Conservation (phyloP, 2,329 filamentous ascomycete genomes). For the Ilyonectria sp. region DNA sequence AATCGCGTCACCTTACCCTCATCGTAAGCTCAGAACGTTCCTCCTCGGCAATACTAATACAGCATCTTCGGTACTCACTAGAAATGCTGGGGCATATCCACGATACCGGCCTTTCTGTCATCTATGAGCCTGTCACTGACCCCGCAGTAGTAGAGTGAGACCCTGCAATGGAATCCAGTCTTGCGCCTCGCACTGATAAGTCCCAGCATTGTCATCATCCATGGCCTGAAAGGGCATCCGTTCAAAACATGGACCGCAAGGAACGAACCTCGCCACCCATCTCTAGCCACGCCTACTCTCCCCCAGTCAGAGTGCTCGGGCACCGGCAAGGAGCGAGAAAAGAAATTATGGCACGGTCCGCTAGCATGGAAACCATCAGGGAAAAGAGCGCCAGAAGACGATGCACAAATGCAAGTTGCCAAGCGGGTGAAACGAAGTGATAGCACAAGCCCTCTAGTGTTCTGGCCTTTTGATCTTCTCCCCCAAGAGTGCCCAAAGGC, state of each 20-base stretch:
- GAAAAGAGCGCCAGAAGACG: not conserved
- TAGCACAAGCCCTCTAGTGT: not conserved
- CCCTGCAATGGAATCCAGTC: not conserved
- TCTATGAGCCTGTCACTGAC: not conserved
- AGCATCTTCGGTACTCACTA: too few species aligned
- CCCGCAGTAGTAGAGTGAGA: not conserved
- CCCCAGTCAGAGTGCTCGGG: not conserved
- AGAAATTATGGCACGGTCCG: too few species aligned
- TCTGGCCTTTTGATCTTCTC: conserved; percentile 33
- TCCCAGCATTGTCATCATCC: conserved; percentile 31
- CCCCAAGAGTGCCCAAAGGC: conserved; percentile 5
- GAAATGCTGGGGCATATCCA: not conserved
- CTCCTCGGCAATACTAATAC: too few species aligned
- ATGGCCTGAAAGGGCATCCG: conserved; percentile 34
- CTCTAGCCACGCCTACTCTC: not conserved
- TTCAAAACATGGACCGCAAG: conserved; percentile 29
- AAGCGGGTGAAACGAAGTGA: not conserved
- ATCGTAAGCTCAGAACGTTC: too few species aligned
- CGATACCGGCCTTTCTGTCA: not conserved
- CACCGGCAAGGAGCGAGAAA: not conserved
- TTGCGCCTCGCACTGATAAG: not conserved
- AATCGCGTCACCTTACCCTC: too few species aligned
- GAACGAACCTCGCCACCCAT: too few species aligned
- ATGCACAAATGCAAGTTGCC: not conserved
- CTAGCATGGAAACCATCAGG: not conserved